Evolutionary conservation across 768 basidiomycete species (phyloP).

Genomic region (Leccinum olivaceopallidum): DNA sequence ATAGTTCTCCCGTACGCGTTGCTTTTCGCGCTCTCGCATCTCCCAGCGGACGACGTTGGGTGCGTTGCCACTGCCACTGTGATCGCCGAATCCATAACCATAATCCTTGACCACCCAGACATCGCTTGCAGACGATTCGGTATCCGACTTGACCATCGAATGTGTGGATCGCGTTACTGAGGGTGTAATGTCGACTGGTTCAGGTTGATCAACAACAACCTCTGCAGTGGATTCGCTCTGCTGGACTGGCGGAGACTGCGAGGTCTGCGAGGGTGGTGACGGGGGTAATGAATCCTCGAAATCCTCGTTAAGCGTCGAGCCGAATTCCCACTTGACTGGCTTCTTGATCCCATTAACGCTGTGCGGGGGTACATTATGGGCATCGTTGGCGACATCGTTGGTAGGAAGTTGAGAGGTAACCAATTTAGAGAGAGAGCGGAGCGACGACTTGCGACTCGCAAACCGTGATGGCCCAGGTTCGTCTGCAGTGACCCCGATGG

Average conservation of each 20-base stretch:
- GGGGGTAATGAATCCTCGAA: conserved; percentile 5
- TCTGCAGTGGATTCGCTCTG: not conserved
- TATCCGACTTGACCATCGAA: conserved; percentile 12
- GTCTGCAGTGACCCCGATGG: conserved; percentile 45
- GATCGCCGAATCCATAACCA: conserved; percentile 62
- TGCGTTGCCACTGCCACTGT: conserved; percentile 39
- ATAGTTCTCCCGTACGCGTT: conserved; percentile 12
- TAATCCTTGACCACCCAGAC: conserved; percentile 60
- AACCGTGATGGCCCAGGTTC: conserved; percentile 32
- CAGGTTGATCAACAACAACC: not conserved
- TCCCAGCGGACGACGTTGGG: conserved; percentile 29
- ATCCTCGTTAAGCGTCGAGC: conserved; percentile 38
- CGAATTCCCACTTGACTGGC: conserved; percentile 56
- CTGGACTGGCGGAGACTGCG: not conserved
- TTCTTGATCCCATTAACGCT: conserved; percentile 17
- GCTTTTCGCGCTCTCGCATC: conserved; percentile 31
- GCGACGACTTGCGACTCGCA: conserved; percentile 28
- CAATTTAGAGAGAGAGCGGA: conserved; percentile 18
- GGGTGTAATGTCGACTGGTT: not conserved
- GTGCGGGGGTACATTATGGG: not conserved
- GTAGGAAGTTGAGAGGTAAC: conserved; percentile 1
- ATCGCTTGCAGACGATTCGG: conserved; percentile 30
- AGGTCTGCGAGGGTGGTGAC: conserved; percentile 1
- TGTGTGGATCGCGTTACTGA: conserved; percentile 3
- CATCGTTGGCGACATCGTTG: conserved; percentile 4